These are phyloP conservation scores for Kokia cookei DNA, from an alignment of 441 rosid species.

Conservation along the genomic window DNA sequence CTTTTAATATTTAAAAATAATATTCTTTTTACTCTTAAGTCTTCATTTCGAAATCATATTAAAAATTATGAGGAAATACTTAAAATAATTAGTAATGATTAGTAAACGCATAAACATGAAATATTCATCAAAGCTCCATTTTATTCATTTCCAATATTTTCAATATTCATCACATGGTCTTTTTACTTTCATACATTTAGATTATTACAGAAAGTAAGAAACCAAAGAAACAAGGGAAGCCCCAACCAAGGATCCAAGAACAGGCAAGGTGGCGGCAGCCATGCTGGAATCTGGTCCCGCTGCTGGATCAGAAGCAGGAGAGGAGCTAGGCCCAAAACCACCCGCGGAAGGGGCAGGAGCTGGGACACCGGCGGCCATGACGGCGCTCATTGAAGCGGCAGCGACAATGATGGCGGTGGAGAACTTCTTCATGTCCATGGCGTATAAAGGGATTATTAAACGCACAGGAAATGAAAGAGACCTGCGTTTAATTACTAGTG, in stretches of 20 bases:
- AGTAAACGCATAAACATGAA: too few relatives aligned
- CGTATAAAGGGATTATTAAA: background rate
- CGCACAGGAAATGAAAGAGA: background rate
- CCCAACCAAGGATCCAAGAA: conserved; percentile 6
- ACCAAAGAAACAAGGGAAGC: conserved; percentile 2
- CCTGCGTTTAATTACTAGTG: conserved; percentile 17
- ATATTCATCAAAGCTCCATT: too few relatives aligned
- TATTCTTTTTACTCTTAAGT: too few relatives aligned
- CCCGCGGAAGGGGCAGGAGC: background rate
- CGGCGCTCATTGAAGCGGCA: conserved; percentile 1
- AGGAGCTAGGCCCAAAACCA: background rate
- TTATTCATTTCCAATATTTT: too few relatives aligned
- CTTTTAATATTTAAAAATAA: too few relatives aligned
- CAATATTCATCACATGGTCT: too few relatives aligned
- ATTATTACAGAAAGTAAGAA: background rate
- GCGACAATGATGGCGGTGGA: conserved; percentile 1
- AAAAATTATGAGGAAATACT: too few relatives aligned
- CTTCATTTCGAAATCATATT: too few relatives aligned
- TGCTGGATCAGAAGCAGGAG: background rate
- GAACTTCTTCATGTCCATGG: conserved; percentile 14
- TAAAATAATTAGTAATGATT: too few relatives aligned
- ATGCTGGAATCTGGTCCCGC: background rate
- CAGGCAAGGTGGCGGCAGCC: background rate
- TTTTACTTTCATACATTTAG: background rate
- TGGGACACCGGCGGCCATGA: background rate